Base-by-base conservation (phyloP, 2,329 filamentous ascomycete genomes). In the Sodiomyces alkalinus region DNA sequence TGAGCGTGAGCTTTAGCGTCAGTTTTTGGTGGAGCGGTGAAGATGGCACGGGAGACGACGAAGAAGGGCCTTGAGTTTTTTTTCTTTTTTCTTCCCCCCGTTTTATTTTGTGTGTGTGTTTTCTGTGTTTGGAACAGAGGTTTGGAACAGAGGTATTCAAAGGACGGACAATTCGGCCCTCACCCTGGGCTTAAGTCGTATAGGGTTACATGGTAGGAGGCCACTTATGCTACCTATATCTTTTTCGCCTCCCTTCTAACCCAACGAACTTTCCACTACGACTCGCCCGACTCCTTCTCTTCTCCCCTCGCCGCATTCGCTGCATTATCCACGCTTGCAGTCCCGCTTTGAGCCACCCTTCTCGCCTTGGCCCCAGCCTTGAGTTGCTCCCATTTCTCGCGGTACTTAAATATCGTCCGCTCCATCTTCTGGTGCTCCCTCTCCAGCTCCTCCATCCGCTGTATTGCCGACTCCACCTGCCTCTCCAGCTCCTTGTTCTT, bases 1-100 rank as follows among this genome's bases (percentile, higher is more conserved):
- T 96, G 43, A 83, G 73, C 32, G 71, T 81, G 13, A 93, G 87
- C 46, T 86, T 92, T 45, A 94, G 86, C 40, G 85, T 96, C 9
- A 94, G 85, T 46, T 96, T 94, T 46, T 98, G 90, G 90, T 98
- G 82, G 80, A 79, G 80, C 12, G 36, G 36, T 16, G 28, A 34
- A 22, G 32, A 38, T 15, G 19, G 11, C 11, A 14, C 13, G 5
- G 9, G 3, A 8, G 12, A 11, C 8, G n/a, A 21, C 7, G 19
- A 17, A n/a, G 17, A 9, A n/a, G 15, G 22, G 11, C 13, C 2
- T 11, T 24, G 12, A 24, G 13, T 12, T 12, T 24, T 16, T 7
- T 11, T 28, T 19, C 7, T 17, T 26, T 29, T 25, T 13, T 7
- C 12, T 17, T 20, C n/a, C n/a, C n/a, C n/a, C n/a, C n/a, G n/a